Conservation (phyloP, 495 filamentous ascomycete genomes). For the Aspergillus leporis region DNA sequence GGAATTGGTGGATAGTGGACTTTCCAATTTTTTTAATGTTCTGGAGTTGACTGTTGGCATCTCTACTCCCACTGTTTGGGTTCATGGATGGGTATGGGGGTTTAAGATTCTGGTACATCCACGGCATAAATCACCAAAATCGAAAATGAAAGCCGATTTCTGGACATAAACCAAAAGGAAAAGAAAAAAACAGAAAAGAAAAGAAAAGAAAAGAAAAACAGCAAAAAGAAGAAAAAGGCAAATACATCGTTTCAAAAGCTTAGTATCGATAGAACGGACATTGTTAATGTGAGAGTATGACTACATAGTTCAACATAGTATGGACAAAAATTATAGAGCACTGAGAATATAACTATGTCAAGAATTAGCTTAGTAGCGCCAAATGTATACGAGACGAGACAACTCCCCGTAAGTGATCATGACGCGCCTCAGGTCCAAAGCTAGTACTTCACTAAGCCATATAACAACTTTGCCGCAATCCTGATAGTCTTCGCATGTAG, state of each 20-base stretch:
- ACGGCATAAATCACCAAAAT: background rate
- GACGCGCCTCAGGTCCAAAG: too few species aligned
- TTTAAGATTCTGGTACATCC: background rate
- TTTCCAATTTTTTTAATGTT: slow-evolving; percentile 1
- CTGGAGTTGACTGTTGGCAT: background rate
- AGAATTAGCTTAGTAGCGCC: too few species aligned
- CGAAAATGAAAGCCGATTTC: background rate
- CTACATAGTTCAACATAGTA: background rate
- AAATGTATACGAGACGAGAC: too few species aligned
- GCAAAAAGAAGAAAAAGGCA: slow-evolving; percentile 4
- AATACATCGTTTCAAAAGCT: background rate
- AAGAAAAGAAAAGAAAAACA: slow-evolving; percentile 2
- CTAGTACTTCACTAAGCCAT: too few species aligned
- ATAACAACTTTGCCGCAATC: too few species aligned
- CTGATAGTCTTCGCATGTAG: background rate
- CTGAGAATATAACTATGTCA: too few species aligned
- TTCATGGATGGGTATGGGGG: background rate
- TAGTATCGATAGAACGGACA: background rate
- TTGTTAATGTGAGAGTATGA: background rate
- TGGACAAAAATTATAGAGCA: too few species aligned
- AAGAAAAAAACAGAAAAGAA: slow-evolving; percentile 3
- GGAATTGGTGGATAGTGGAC: background rate
- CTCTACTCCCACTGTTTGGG: background rate
- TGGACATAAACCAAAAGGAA: background rate
- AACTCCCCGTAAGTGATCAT: too few species aligned